Evolutionary conservation across 1,284 basidiomycete genomes (phyloP).

Genomic region (Microbotryomycetes sp.): DNA sequence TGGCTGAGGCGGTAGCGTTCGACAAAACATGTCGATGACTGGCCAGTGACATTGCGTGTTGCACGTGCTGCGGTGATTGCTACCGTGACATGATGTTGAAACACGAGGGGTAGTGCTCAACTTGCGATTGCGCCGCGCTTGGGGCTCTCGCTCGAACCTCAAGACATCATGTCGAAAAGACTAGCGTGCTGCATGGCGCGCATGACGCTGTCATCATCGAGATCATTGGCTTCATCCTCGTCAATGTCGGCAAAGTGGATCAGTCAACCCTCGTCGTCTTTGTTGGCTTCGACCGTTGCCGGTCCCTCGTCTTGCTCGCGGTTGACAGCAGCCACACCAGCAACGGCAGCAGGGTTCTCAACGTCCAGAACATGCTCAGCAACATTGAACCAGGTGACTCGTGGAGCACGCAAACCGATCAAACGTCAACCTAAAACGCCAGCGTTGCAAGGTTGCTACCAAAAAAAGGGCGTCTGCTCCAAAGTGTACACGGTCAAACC

Average conservation of each 20-base stretch:
- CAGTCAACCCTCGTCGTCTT: neutral
- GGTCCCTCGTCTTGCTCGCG: too few species aligned
- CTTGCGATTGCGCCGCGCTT: too few species aligned
- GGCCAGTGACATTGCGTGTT: too few species aligned
- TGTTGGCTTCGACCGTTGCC: neutral
- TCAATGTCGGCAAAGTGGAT: neutral
- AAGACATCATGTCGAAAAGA: too few species aligned
- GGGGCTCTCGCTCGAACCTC: too few species aligned
- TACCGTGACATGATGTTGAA: neutral
- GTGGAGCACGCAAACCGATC: constrained; percentile 49
- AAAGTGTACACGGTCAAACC: constrained; percentile 80
- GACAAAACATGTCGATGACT: neutral
- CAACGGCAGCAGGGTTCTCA: constrained; percentile 19
- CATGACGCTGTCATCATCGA: neutral
- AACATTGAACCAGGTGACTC: constrained; percentile 38
- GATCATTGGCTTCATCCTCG: neutral
- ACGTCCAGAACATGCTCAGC: constrained; percentile 21
- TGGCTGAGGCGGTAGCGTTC: neutral
- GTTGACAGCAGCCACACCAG: too few species aligned
- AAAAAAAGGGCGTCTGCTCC: constrained; percentile 83
- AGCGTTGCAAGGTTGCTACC: constrained; percentile 66
- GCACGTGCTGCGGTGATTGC: neutral
- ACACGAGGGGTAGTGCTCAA: neutral
- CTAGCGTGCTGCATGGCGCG: neutral
- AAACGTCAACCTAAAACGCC: constrained; percentile 55